Percentiles rank a stretch among this genome's conserved stretches.
These are phyloP conservation scores for Coffea canephora DNA, from an alignment of 257 asterid species.

Conservation along the genomic window DNA sequence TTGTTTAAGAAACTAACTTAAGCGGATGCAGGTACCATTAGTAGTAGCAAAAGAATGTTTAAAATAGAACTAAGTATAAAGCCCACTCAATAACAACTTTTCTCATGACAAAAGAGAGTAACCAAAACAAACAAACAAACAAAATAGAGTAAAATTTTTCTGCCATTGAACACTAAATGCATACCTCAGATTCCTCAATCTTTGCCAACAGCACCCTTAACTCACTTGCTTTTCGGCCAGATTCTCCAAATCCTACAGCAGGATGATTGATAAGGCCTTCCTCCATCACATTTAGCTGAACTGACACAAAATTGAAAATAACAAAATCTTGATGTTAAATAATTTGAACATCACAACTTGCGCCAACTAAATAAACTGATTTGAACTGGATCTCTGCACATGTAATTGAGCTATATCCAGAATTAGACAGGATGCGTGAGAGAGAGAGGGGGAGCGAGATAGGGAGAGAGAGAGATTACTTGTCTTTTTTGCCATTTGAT, in stretches of 20 bases:
- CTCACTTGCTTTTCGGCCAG: slow-evolving; percentile 81
- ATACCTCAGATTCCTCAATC: slow-evolving; percentile 97
- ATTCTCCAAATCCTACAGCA: slow-evolving; percentile 95
- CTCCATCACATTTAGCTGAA: slow-evolving; percentile 97
- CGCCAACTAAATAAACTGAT: background rate
- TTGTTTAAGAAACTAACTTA: too few species aligned
- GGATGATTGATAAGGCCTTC: slow-evolving; percentile 95
- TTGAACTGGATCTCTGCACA: background rate
- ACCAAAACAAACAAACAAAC: background rate
- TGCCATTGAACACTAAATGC: slow-evolving; percentile 15
- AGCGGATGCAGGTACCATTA: too few species aligned
- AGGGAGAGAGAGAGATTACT: slow-evolving; percentile 40
- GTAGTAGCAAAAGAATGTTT: background rate
- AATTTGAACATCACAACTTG: slow-evolving; percentile 7
- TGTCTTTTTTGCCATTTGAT: slow-evolving; percentile 99
- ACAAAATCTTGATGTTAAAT: slow-evolving; percentile 23
- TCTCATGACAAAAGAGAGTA: slow-evolving; percentile 12
- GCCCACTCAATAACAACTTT: background rate
- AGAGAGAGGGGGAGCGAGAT: background rate
- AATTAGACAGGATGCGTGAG: background rate
- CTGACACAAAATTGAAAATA: slow-evolving; percentile 58
- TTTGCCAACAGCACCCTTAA: slow-evolving; percentile 84
- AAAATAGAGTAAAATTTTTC: background rate
- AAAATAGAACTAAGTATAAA: background rate
- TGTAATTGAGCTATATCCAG: background rate